Conservation (phyloP, 768 basidiomycete genomes). For the Gloeostereum incarnatum region DNA sequence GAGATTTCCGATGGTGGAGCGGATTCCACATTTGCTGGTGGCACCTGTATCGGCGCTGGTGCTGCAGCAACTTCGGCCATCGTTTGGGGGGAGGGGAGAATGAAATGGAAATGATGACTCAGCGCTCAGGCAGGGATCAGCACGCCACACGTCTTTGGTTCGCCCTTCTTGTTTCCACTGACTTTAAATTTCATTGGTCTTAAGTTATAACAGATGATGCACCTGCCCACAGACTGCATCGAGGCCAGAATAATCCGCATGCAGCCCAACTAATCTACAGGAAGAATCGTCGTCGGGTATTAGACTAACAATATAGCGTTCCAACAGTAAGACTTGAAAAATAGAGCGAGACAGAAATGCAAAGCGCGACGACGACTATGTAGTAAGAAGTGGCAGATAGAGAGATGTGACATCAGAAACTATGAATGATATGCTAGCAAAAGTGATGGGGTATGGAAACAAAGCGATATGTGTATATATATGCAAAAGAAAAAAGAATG, state of each 20-base stretch:
- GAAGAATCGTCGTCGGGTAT: too few relatives aligned
- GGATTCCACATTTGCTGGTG: constrained; percentile 10
- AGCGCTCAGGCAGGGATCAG: too few relatives aligned
- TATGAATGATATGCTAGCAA: constrained; percentile 20
- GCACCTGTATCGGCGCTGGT: background rate
- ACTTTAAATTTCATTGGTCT: too few relatives aligned
- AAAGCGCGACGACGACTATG: background rate
- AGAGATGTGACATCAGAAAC: background rate
- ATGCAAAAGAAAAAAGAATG: constrained; percentile 14
- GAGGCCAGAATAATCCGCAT: too few relatives aligned
- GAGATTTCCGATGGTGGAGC: constrained; percentile 10
- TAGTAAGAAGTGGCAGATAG: background rate
- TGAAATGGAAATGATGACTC: too few relatives aligned
- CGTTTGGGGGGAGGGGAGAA: background rate
- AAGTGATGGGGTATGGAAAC: constrained; percentile 28
- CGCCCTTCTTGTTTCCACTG: too few relatives aligned
- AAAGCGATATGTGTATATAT: constrained; percentile 20
- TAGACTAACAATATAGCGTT: too few relatives aligned
- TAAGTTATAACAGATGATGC: too few relatives aligned
- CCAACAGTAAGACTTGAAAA: background rate
- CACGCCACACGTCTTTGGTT: too few relatives aligned
- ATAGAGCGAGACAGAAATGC: background rate
- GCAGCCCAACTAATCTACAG: too few relatives aligned
- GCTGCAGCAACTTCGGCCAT: constrained; percentile 27
- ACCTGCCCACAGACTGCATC: too few relatives aligned